Evolutionary conservation across 2,329 filamentous ascomycete species (phyloP).

Genomic region (Hypomyces perniciosus): DNA sequence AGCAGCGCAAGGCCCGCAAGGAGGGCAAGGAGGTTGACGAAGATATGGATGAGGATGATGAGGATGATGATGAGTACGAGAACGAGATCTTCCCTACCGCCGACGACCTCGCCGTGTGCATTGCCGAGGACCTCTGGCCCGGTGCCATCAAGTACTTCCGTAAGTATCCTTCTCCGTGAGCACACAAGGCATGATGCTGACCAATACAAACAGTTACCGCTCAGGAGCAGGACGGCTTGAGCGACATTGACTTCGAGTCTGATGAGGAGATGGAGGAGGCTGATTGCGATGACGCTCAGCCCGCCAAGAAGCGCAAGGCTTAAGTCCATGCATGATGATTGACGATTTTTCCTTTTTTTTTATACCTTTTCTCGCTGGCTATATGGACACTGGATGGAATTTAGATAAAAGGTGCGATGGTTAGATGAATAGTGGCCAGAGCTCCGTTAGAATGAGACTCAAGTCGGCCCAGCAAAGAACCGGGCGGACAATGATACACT

Average conservation of each 20-base stretch:
- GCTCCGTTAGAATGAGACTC: slow-evolving; percentile 4
- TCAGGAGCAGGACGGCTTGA: slow-evolving; percentile 61
- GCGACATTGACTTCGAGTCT: slow-evolving; percentile 64
- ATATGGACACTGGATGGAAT: slow-evolving; percentile 1
- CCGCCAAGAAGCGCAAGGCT: slow-evolving; percentile 39
- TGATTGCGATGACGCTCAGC: slow-evolving; percentile 36
- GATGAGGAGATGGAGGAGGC: slow-evolving; percentile 50
- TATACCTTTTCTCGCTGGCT: background rate
- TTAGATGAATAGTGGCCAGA: background rate
- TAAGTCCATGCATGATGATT: slow-evolving; percentile 17
- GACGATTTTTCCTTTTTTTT: slow-evolving; percentile 4
- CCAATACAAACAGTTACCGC: slow-evolving; percentile 35
- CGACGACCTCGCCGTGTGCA: slow-evolving; percentile 71
- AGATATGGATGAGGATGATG: slow-evolving; percentile 36
- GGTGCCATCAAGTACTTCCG: slow-evolving; percentile 87
- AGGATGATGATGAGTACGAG: slow-evolving; percentile 60
- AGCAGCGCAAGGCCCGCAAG: slow-evolving; percentile 41
- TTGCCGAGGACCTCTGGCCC: slow-evolving; percentile 86
- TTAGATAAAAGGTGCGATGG: background rate
- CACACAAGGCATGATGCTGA: slow-evolving; percentile 1
- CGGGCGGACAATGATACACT: background rate
- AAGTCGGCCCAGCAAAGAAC: background rate
- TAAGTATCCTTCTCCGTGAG: slow-evolving; percentile 41
- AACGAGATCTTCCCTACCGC: slow-evolving; percentile 85
- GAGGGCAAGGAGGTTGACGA: slow-evolving; percentile 47